Base-by-base conservation (phyloP, 306 rosid genomes). In the Citrullus amarus region DNA sequence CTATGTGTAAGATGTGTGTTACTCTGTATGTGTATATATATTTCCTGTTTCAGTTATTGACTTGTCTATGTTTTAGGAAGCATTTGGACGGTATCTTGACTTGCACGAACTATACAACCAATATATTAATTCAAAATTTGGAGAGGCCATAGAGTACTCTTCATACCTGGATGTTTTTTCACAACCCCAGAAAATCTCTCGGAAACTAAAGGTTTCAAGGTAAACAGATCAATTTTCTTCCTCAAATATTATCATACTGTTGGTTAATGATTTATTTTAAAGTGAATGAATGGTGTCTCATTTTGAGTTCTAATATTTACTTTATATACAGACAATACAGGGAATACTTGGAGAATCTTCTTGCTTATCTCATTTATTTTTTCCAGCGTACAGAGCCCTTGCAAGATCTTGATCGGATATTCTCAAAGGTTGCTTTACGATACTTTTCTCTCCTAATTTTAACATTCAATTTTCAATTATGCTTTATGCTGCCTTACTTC, bases 301-400 rank as follows among this genome's bases (percentile, higher is more conserved):
- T 59, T 59, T 32, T 32, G 25, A 10, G 28, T 12, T 62, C 57
- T 56, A 48, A 28, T 74, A 41, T 82, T 78, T 63, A 54, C 63
- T 77, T 77, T 86, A 74, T 86, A 43, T 86, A 48, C 89, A 95
- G 98, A 85, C 92, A 86, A 81, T 92, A 92, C 89, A 81, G 87
- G 85, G 96, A 92, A 59, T 95, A 95, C 78, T 30, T 91, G 85
- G 89, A 82, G 71, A 92, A 88, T 83, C 93, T 92, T 22, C 78
- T 90, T 78, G 92, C 88, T 86, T 91, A 95, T 79, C 88, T 95
- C 32, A 67, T 86, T 51, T 89, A 89, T 75, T 88, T 88, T 86
- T 92, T 95, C 83, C 96, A 95, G 82, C 92, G 98, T 69, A 92
- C 97, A 9, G 97, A 95, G 84, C 98, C 98, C 79, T 83, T 95